phyloP scores from a whole-genome alignment of 2,329 filamentous ascomycete genomes.

The Nigrospora sphaerica region DNA sequence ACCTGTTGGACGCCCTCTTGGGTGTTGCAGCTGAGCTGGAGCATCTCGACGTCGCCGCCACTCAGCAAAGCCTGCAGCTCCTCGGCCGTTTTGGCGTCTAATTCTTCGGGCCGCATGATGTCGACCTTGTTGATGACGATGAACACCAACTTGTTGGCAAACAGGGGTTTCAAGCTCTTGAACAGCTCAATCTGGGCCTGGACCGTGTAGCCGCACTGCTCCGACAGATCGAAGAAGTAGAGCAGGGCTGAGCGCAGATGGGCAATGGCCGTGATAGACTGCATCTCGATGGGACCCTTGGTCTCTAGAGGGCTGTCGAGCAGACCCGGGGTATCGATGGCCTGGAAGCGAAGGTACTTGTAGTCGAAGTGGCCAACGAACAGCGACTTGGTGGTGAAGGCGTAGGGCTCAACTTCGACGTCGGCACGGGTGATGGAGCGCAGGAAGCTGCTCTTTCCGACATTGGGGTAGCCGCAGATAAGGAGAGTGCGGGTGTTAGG shows the following conservation, averaged over 20 bases:
- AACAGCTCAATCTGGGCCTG: constrained; percentile 90
- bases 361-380: constrained; percentile 98
- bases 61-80: constrained; percentile 76
- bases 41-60: constrained; percentile 82
- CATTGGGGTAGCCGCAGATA: constrained; percentile 96
- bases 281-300: constrained; percentile 99
- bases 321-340: constrained; percentile 98
- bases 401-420: constrained; percentile 95
- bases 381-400: constrained; percentile 95
- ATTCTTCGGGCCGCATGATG: constrained; percentile 76
- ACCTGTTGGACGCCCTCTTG: constrained; percentile 90
- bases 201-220: constrained; percentile 70
- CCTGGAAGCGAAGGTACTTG: constrained; percentile 75
- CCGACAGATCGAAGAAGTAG: constrained; percentile 91
- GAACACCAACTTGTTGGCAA: constrained; percentile 95
- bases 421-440: constrained; percentile 88
- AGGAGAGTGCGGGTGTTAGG: constrained; percentile 93
- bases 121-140: constrained; percentile 99
- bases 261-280: constrained; percentile 94
- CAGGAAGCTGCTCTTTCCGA: constrained; percentile 94
- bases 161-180: constrained; percentile 92
- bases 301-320: constrained; percentile 95
- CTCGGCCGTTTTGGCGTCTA: constrained; percentile 70
- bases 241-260: constrained; percentile 91
- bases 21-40: constrained; percentile 92